Evolutionary conservation across 73 alveolate genomes (phyloP).

Genomic region (Blepharisma stoltei): DNA sequence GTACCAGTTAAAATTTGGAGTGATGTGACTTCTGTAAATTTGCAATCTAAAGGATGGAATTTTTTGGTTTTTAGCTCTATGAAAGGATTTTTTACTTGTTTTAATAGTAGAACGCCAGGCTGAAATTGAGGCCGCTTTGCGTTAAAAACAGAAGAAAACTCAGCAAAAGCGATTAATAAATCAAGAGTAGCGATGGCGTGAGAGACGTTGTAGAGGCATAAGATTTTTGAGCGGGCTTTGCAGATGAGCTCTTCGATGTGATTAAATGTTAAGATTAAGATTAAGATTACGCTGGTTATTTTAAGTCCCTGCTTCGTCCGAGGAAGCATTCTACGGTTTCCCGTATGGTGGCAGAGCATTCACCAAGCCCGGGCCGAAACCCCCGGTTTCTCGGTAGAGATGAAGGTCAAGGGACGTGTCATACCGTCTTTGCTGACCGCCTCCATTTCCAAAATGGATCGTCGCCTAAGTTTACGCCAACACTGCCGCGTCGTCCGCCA

Average conservation of each 20-base stretch:
- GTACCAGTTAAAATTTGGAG: slow-evolving; percentile 82
- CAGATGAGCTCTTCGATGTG: background rate
- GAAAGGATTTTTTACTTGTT: background rate
- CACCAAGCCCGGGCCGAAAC: too few species aligned
- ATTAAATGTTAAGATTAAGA: background rate
- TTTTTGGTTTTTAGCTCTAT: background rate
- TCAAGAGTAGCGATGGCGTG: slow-evolving; percentile 3
- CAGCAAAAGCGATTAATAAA: background rate
- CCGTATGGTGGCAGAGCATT: too few species aligned
- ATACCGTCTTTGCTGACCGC: too few species aligned
- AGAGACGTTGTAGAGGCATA: background rate
- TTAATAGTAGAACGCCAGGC: background rate
- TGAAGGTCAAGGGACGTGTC: too few species aligned
- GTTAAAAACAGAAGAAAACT: background rate
- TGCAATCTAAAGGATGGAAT: background rate
- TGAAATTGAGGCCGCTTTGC: background rate
- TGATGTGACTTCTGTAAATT: background rate
- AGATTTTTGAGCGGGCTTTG: background rate
- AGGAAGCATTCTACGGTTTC: too few species aligned
- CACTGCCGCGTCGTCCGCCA: too few species aligned
- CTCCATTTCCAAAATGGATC: too few species aligned
- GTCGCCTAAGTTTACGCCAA: too few species aligned
- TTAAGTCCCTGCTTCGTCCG: too few species aligned
- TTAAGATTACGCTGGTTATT: too few species aligned
- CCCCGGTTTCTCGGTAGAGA: too few species aligned